These are phyloP conservation scores for Copromyces sp. DNA, from an alignment of 495 filamentous ascomycete species.

Conservation along the genomic window DNA sequence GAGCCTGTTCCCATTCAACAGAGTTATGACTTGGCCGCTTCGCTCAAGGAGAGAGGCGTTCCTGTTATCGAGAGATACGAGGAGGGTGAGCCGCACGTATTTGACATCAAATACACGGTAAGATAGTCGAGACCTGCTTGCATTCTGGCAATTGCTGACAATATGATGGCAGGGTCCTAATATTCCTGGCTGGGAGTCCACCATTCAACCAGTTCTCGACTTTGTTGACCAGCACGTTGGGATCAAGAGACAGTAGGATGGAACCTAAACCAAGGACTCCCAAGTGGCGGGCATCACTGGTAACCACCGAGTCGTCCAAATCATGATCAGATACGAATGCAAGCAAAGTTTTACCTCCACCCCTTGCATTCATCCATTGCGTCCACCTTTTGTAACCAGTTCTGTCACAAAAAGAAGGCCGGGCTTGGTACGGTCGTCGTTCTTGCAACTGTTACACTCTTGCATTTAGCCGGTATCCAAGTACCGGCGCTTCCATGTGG, in stretches of 20 bases:
- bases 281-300: neutral
- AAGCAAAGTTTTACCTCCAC: neutral
- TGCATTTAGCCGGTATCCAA: neutral
- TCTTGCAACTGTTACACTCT: neutral
- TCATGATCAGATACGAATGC: neutral
- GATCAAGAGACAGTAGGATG: neutral
- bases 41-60: constrained; percentile 10
- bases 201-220: constrained; percentile 17
- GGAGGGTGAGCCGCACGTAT: constrained; percentile 14
- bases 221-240: constrained; percentile 15
- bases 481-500: neutral
- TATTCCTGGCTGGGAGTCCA: constrained; percentile 15
- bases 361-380: too few species aligned
- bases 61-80: constrained; percentile 17
- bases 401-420: neutral
- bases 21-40: constrained; percentile 12
- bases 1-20: constrained; percentile 12
- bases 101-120: constrained; percentile 21
- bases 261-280: neutral
- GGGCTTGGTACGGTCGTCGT: neutral
- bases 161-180: neutral
- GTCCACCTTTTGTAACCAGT: too few species aligned
- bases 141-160: neutral
- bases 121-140: neutral
- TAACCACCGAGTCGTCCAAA: neutral